A percentile compares a stretch with the other conserved stretches of the same genome.
Conservation (phyloP, 805 yeast genomes). For the Pichia manshurica region DNA sequence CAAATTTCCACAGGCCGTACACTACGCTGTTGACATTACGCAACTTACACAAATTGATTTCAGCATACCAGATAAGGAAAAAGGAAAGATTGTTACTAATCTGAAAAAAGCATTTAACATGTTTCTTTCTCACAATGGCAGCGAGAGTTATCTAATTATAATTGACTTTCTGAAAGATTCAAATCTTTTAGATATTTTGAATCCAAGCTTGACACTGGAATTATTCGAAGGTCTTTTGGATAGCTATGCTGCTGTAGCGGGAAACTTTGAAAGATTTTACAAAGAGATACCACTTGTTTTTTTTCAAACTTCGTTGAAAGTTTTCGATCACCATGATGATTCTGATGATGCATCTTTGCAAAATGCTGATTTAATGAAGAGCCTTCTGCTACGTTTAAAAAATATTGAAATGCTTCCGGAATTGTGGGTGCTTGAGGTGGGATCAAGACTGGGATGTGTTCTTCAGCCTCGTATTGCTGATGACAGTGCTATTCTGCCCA, state of each 20-base stretch:
- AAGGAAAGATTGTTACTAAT: not conserved
- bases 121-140: not conserved
- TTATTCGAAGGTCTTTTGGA: not conserved
- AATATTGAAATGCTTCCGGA: slow-evolving; percentile 2
- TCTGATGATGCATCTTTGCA: not conserved
- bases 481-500: not conserved
- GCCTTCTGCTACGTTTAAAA: slow-evolving; percentile 2
- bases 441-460: not conserved
- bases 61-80: not conserved
- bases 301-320: not conserved
- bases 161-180: not conserved
- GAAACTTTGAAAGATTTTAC: not conserved
- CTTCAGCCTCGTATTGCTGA: not conserved
- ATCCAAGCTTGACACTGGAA: not conserved
- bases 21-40: slow-evolving; percentile 5
- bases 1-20: slow-evolving; percentile 7
- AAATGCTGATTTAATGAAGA: too few relatives aligned
- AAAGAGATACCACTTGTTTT: not conserved
- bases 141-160: not conserved
- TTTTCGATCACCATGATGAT: not conserved
- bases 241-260: not conserved
- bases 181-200: not conserved
- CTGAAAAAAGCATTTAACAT: not conserved
- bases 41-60: not conserved
- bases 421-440: slow-evolving; percentile 7